These are phyloP conservation scores for Postia placenta DNA, from an alignment of 768 basidiomycete species.

Conservation along the genomic window DNA sequence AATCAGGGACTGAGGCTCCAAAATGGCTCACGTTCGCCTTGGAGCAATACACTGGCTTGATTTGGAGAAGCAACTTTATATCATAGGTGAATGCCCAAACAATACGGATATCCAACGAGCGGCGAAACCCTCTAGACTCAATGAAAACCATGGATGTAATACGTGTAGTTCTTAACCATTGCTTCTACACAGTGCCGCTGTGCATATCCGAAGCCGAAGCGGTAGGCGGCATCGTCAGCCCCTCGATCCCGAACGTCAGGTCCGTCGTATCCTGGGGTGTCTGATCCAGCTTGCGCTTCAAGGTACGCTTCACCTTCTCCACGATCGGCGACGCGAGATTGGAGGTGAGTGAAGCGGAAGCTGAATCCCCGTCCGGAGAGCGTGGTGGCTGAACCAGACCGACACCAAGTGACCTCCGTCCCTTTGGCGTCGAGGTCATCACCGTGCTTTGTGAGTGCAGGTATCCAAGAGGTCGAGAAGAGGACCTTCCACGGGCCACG, in stretches of 20 bases:
- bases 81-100: too few relatives aligned
- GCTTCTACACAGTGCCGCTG: neutral
- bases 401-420: slow-evolving; percentile 1
- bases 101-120: too few relatives aligned
- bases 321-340: neutral
- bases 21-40: too few relatives aligned
- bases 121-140: too few relatives aligned
- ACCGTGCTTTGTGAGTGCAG: slow-evolving; percentile 8
- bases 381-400: neutral
- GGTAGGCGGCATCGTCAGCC: slow-evolving; percentile 9
- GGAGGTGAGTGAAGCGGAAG: neutral
- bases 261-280: slow-evolving; percentile 4
- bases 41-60: too few relatives aligned
- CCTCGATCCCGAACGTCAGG: slow-evolving; percentile 15
- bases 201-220: neutral
- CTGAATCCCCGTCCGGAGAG: slow-evolving; percentile 5
- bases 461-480: neutral
- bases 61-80: too few relatives aligned
- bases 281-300: slow-evolving; percentile 1
- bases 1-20: too few relatives aligned
- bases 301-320: neutral
- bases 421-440: slow-evolving; percentile 21
- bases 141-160: too few relatives aligned
- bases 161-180: too few relatives aligned
- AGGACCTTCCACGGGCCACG: slow-evolving; percentile 13